These are phyloP conservation scores for Phaffomyces thermotolerans DNA, from an alignment of 805 yeast species.

Conservation along the genomic window DNA sequence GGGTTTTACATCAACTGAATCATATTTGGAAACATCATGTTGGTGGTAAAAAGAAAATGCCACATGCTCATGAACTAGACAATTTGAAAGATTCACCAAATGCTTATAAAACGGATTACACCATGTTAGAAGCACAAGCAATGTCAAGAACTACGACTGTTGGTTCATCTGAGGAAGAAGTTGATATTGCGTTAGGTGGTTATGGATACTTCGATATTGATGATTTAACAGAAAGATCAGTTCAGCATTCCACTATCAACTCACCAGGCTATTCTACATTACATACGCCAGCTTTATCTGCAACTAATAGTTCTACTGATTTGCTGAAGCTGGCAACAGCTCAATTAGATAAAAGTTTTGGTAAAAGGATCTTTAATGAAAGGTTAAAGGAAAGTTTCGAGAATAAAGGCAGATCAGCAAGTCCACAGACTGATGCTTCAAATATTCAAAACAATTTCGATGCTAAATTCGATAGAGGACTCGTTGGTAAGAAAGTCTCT, in stretches of 20 bases:
- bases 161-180: conserved; percentile 22
- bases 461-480: conserved; percentile 33
- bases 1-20: conserved; percentile 57
- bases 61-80: conserved; percentile 29
- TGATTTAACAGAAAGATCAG: conserved; percentile 52
- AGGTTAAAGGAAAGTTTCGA: conserved; percentile 19
- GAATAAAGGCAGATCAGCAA: conserved; percentile 5
- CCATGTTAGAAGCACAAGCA: not conserved
- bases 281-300: conserved; percentile 17
- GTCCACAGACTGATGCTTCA: not conserved
- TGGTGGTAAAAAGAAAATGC: conserved; percentile 18
- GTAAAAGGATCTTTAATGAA: conserved; percentile 15
- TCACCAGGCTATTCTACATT: conserved; percentile 13
- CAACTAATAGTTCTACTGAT: conserved; percentile 10
- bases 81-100: conserved; percentile 18
- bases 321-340: conserved; percentile 5
- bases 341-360: conserved; percentile 17
- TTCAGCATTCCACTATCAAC: conserved; percentile 30
- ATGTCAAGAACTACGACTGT: conserved; percentile 20
- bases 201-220: conserved; percentile 75
- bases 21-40: conserved; percentile 31
- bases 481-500: conserved; percentile 32
- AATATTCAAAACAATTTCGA: conserved; percentile 26
- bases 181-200: conserved; percentile 50
- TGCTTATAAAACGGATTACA: not conserved